phyloP scores from a whole-genome alignment of 805 yeast genomes.

The Candida chauliodis region DNA sequence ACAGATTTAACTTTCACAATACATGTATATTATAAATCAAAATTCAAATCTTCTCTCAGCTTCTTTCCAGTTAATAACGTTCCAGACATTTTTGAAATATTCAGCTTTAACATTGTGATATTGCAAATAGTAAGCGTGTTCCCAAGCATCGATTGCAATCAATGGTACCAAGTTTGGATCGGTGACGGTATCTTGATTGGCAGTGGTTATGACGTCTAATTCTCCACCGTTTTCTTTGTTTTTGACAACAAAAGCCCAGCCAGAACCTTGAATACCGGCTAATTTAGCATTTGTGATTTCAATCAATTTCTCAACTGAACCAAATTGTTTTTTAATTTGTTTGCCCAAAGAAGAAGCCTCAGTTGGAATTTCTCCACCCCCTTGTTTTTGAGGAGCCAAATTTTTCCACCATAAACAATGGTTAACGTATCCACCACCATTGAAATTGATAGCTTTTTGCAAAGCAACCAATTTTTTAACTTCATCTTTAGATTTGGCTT shows the following conservation, averaged over 20 bases:
- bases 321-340: conserved; percentile 39
- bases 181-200: conserved; percentile 47
- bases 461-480: conserved; percentile 40
- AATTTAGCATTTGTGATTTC: conserved; percentile 38
- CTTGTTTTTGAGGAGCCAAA: conserved; percentile 41
- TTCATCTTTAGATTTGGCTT: conserved; percentile 35
- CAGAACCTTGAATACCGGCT: conserved; percentile 51
- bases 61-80: conserved; percentile 48
- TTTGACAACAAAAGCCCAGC: conserved; percentile 51
- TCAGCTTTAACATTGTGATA: conserved; percentile 50
- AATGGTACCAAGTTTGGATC: conserved; percentile 39
- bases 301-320: conserved; percentile 43
- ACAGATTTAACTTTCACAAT: too few relatives aligned
- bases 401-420: conserved; percentile 50
- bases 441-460: conserved; percentile 45
- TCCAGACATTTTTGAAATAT: conserved; percentile 49
- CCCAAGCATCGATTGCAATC: conserved; percentile 54
- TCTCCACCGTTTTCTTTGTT: conserved; percentile 41
- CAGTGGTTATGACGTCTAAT: conserved; percentile 43
- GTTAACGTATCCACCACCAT: conserved; percentile 51
- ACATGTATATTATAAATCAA: too few relatives aligned
- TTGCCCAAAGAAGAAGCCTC: conserved; percentile 40
- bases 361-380: conserved; percentile 59
- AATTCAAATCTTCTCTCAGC: conserved; percentile 43
- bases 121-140: conserved; percentile 52